phyloP scores from a whole-genome alignment of 768 basidiomycete genomes.

The Phlebiopsis gigantea region DNA sequence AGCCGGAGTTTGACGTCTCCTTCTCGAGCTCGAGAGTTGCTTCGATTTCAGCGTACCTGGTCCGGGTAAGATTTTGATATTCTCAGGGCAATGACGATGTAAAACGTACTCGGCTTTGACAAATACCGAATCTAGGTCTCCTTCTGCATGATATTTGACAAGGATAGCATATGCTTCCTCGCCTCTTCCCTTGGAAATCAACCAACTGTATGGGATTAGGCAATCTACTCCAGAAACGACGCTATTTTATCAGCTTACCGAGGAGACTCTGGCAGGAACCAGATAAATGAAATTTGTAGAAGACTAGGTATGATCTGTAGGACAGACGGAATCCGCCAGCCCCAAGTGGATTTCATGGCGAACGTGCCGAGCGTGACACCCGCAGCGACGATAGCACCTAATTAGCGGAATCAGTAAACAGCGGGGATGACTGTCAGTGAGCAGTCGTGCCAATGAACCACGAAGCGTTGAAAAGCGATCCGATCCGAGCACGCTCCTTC shows the following conservation, averaged over 20 bases:
- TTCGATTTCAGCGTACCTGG: slow-evolving; percentile 37
- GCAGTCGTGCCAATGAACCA: slow-evolving; percentile 46
- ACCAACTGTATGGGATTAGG: slow-evolving; percentile 31
- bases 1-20: slow-evolving; percentile 41
- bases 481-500: slow-evolving; percentile 61
- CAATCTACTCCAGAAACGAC: neutral
- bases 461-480: slow-evolving; percentile 58
- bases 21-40: slow-evolving; percentile 48
- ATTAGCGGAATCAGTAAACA: slow-evolving; percentile 7
- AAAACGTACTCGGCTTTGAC: slow-evolving; percentile 46
- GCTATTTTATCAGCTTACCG: slow-evolving; percentile 19
- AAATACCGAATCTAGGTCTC: slow-evolving; percentile 46
- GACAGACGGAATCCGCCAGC: slow-evolving; percentile 66
- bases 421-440: neutral
- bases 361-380: slow-evolving; percentile 63
- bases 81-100: slow-evolving; percentile 20
- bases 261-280: slow-evolving; percentile 59
- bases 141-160: slow-evolving; percentile 57
- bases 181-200: slow-evolving; percentile 53
- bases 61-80: neutral
- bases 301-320: slow-evolving; percentile 50
- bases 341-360: slow-evolving; percentile 50
- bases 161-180: slow-evolving; percentile 24
- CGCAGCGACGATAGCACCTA: slow-evolving; percentile 54
- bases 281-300: slow-evolving; percentile 51